Evolutionary conservation across 306 rosid species (phyloP), one percentile per base, ranked within the genome.

Genomic region (Prunus persica): DNA sequence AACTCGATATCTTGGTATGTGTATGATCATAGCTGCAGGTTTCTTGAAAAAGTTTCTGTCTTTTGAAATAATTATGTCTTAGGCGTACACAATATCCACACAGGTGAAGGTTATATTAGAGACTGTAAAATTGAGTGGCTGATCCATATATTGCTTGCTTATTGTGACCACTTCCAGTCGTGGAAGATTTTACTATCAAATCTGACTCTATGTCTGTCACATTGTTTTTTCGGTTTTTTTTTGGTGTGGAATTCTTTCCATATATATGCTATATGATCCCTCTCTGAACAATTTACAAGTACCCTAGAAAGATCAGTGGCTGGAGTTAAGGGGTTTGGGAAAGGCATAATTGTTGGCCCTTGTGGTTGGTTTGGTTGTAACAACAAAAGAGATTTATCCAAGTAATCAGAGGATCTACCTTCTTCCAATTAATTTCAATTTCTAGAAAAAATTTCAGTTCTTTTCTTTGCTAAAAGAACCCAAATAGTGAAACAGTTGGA

Each of bases 1-100:
- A 78, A 64, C 77, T 78, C 20, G 80, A 82, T 55, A 78, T 78
- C 67, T 73, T 78, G 86, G 86, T 86, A 81, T 38, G 43, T 71
- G 87, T 78, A 80, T 58, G 79, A 5, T 2, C 8, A 52, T 15
- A 20, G 6, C 63, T 57, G 43, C 43, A 38, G 43, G 43, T 38
- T 38, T 38, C 43, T 38, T 38, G 43, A 38, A 38, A 38, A 38
- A 38, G 43, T 38, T 38, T 38, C 9, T 6, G 43, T 6, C 43
- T 38, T 38, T 38, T 1, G 43, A 38, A 38, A 38, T 38, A 38
- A 1, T 1, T 38, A 38, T 1, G 43, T 38, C 9, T 38, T 7
- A 38, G 43, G 43, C 43, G 2, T 7, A 38, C 43, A 38, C 0
- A 38, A 38, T 38, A 38, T 38, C 43, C 43, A 38, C 43, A 7